phyloP scores from a whole-genome alignment of 1,284 basidiomycete species.

The Ganoderma meredithae region DNA sequence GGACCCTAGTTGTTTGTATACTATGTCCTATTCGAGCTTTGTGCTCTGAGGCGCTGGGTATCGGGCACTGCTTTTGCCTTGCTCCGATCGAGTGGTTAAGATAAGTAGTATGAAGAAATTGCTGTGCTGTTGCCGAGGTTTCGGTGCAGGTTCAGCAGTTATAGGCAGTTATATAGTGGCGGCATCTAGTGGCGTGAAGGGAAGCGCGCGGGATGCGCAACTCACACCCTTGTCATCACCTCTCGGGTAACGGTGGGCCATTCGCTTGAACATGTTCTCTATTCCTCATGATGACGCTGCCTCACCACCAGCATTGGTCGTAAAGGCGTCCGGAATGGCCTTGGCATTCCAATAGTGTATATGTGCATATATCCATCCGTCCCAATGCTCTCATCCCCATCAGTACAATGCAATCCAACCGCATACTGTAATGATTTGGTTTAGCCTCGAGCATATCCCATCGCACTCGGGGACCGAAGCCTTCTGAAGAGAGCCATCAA shows the following conservation, averaged over 20 bases:
- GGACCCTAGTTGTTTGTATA: too few relatives aligned
- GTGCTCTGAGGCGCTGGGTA: not conserved
- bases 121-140: not conserved
- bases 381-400: not conserved
- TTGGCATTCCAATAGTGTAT: constrained; percentile 41
- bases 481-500: constrained; percentile 70
- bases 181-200: not conserved
- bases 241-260: not conserved
- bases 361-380: not conserved
- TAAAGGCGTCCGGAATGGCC: constrained; percentile 60
- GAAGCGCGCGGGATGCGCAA: not conserved
- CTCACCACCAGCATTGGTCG: not conserved
- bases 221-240: not conserved
- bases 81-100: not conserved
- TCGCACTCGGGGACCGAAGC: constrained; percentile 59
- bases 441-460: constrained; percentile 33
- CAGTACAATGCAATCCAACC: not conserved
- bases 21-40: too few relatives aligned
- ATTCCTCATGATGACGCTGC: not conserved
- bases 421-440: not conserved
- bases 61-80: not conserved
- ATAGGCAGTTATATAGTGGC: too few relatives aligned
- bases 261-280: not conserved
- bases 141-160: not conserved
- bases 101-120: not conserved